Base-by-base conservation (phyloP, 352 stramenopile species). In the Phytophthora sojae region DNA sequence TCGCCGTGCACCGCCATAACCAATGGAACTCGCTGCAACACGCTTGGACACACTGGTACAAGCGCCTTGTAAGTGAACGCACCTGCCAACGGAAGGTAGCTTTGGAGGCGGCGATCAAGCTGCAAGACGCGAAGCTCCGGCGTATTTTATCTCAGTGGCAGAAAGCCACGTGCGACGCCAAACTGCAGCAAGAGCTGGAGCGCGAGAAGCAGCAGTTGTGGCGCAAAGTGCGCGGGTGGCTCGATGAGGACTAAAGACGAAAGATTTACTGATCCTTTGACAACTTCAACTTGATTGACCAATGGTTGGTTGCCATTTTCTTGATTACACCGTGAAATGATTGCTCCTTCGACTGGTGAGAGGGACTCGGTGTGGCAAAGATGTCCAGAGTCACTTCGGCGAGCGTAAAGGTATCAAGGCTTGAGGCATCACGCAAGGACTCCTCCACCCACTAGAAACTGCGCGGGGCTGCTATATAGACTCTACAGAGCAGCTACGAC, bases 161-260 rank as follows among this genome's bases (percentile, higher is more conserved):
- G 3, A 59, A 63, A 25, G 66, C 62, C 2, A 67, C 64, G 2
- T 60, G 26, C 4, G 82, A 85, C 52, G 37, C 49, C 25, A 81
- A 79, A 19, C 51, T 32, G 5, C 54, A 80, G 19, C 61, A 72
- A 29, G 55, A 84, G 63, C 57, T 74, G 0, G 62, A 81, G 54
- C 60, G 49, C 30, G 84, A 91, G 63, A 93, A 91, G 54, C 73
- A 86, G 44, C 61, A 76, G 37, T 54, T 92, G 12, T 92, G 83
- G 86, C 63, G 75, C 14, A 91, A 92, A 66, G 84, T 90, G 26
- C 79, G 84, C 2, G 68, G 69, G 3, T 93, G 86, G 86, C 81
- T 92, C 19, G 73, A 86, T 49, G 84, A 91, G 37, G 56, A 64
- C n/a, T 68, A 69, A 58, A 32, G 2, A 11, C 21, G 15, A 14